Evolutionary conservation across 2,329 filamentous ascomycete species (phyloP), one percentile per base, ranked within the genome.

Genomic region (Chaetothyriales sp.): DNA sequence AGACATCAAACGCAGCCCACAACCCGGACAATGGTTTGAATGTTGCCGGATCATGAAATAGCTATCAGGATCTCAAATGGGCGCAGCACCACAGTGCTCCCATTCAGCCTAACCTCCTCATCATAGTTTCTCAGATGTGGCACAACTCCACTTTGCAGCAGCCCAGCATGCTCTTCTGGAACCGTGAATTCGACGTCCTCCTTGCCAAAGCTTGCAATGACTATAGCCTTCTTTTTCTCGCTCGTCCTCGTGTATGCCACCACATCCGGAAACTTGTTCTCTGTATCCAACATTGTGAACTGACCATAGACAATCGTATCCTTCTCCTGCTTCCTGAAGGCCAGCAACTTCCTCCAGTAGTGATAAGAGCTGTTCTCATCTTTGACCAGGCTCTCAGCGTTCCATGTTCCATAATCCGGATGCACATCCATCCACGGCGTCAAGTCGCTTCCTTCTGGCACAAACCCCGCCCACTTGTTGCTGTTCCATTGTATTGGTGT

Each of bases 401-500:
- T 84, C 62, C 81, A 68, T 0, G 65, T 64, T 44, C 62, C 66
- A 53, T 76, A 77, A 49, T 77, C 72, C 20, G 78, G 76, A 53
- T 79, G 73, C 9, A 77, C 70, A 2, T 75, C 70, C 77, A 82
- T 82, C 79, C 80, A 82, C 0, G 79, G 77, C 15, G 51, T 54
- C 8, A 52, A 52, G 33, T 48, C 50, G 43, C 48, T 22, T 18
- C 46, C 28, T 8, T 22, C 49, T 3, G 53, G 45, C 8, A 79
- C 81, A 67, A 86, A 86, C 1, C 83, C 83, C 0, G 77, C 80
- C 56, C 81, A 73, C 0, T 68, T 67, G 19, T 52, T 51, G 0
- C 64, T 70, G 51, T 73, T 73, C 83, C 82, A 86, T 56, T 83
- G 80, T 69, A 86, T 78, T 0, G 82, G 82, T 2, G 78, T 74